phyloP scores from a whole-genome alignment of 495 filamentous ascomycete genomes.

The Aspergillus nidulans region DNA sequence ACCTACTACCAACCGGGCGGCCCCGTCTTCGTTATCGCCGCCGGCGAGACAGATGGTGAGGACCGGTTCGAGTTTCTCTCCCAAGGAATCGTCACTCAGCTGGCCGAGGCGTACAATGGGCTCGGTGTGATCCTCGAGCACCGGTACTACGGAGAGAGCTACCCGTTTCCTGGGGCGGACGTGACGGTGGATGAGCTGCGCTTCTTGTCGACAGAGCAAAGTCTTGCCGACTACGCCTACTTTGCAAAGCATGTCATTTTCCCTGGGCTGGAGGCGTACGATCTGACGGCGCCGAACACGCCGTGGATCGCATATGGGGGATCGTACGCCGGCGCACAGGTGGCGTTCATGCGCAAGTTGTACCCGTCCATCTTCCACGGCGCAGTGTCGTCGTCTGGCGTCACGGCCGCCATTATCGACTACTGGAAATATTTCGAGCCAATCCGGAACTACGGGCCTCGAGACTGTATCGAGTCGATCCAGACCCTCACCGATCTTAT shows the following conservation, averaged over 20 bases:
- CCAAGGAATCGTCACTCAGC: slow-evolving; percentile 61
- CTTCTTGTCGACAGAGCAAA: slow-evolving; percentile 73
- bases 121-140: slow-evolving; percentile 75
- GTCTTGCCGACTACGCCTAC: slow-evolving; percentile 66
- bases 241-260: slow-evolving; percentile 66
- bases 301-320: slow-evolving; percentile 71
- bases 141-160: slow-evolving; percentile 65
- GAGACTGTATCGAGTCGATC: slow-evolving; percentile 49
- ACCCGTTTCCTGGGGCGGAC: slow-evolving; percentile 43
- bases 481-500: slow-evolving; percentile 57
- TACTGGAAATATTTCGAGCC: slow-evolving; percentile 71
- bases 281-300: slow-evolving; percentile 52
- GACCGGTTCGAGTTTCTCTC: slow-evolving; percentile 60
- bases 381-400: slow-evolving; percentile 66
- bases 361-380: slow-evolving; percentile 69
- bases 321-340: slow-evolving; percentile 69
- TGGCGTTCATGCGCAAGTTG: slow-evolving; percentile 62
- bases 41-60: slow-evolving; percentile 57
- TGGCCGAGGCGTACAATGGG: slow-evolving; percentile 59
- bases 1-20: slow-evolving; percentile 62
- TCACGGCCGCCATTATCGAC: slow-evolving; percentile 65
- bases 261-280: slow-evolving; percentile 55
- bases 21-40: slow-evolving; percentile 64
- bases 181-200: slow-evolving; percentile 61
- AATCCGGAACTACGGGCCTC: slow-evolving; percentile 52